phyloP scores from a whole-genome alignment of 2,329 filamentous ascomycete species.

The Calycina herbarum region DNA sequence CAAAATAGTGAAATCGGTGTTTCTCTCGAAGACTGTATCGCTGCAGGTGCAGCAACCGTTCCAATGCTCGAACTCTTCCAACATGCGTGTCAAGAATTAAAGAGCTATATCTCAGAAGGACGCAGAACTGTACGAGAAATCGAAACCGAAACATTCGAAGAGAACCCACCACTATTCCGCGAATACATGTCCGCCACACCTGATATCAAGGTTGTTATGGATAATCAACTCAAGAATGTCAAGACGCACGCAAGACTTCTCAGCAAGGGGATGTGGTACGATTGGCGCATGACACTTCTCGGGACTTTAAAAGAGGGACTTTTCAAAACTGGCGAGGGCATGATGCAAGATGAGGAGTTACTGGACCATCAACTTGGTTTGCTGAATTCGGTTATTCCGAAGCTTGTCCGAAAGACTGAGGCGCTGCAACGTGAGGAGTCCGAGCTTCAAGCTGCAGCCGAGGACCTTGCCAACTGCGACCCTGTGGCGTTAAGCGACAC shows the following conservation, averaged over 20 bases:
- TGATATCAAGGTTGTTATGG: slow-evolving; percentile 83
- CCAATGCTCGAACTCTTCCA: slow-evolving; percentile 95
- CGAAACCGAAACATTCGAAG: slow-evolving; percentile 81
- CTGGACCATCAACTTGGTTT: slow-evolving; percentile 68
- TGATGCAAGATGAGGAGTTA: slow-evolving; percentile 70
- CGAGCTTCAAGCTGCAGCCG: slow-evolving; percentile 69
- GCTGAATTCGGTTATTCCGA: slow-evolving; percentile 67
- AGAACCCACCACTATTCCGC: slow-evolving; percentile 87
- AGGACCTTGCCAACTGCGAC: slow-evolving; percentile 76
- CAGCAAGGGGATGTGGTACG: slow-evolving; percentile 97
- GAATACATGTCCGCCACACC: slow-evolving; percentile 87
- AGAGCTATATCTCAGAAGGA: slow-evolving; percentile 94
- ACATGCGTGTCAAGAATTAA: slow-evolving; percentile 91
- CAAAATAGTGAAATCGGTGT: slow-evolving; percentile 42
- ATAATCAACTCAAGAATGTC: slow-evolving; percentile 96
- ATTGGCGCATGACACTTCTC: slow-evolving; percentile 90
- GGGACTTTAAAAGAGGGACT: slow-evolving; percentile 83
- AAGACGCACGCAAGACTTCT: slow-evolving; percentile 87
- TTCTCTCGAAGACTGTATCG: slow-evolving; percentile 74
- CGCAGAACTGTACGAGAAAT: slow-evolving; percentile 87
- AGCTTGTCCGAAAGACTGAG: slow-evolving; percentile 59
- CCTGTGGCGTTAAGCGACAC: slow-evolving; percentile 73
- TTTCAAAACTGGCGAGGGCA: slow-evolving; percentile 70
- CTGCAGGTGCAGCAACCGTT: slow-evolving; percentile 85
- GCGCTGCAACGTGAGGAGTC: slow-evolving; percentile 62